Evolutionary conservation across 768 basidiomycete genomes (phyloP).

Genomic region (Vararia minispora): DNA sequence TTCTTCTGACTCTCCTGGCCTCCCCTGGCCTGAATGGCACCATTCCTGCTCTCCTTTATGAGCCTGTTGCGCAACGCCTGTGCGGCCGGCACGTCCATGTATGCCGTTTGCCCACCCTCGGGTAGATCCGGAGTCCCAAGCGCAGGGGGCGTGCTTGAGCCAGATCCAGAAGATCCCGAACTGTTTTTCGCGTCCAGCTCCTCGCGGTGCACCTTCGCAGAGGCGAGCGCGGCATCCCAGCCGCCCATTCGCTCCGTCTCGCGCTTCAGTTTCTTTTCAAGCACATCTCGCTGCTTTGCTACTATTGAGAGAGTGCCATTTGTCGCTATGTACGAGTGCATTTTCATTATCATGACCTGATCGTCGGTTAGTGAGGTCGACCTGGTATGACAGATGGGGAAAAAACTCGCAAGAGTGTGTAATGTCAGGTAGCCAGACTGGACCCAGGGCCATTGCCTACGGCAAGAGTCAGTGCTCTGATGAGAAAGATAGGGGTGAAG

Average conservation of each 20-base stretch:
- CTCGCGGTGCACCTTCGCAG: slow-evolving; percentile 35
- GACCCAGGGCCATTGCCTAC: slow-evolving; percentile 96
- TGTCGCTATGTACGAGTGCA: slow-evolving; percentile 87
- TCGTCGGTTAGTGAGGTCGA: slow-evolving; percentile 4
- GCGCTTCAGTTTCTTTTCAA: slow-evolving; percentile 33
- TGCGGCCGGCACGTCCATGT: slow-evolving; percentile 42
- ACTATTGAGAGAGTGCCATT: slow-evolving; percentile 73
- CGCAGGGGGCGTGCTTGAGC: slow-evolving; percentile 8
- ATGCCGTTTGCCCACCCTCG: slow-evolving; percentile 37
- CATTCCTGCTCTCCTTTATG: slow-evolving; percentile 7
- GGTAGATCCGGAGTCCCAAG: slow-evolving; percentile 33
- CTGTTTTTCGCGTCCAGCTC: slow-evolving; percentile 25
- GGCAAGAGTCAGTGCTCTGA: not conserved
- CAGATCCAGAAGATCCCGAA: slow-evolving; percentile 12
- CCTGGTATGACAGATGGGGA: slow-evolving; percentile 3
- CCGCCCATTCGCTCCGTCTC: slow-evolving; percentile 47
- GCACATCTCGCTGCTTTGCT: slow-evolving; percentile 31
- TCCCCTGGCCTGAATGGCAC: too few species aligned
- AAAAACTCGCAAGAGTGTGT: slow-evolving; percentile 61
- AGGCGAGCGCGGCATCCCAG: slow-evolving; percentile 47
- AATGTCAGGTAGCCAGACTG: slow-evolving; percentile 85
- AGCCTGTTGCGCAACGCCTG: slow-evolving; percentile 49
- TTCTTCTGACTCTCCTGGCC: not conserved
- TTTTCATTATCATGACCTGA: slow-evolving; percentile 85
- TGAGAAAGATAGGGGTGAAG: too few species aligned